Base-by-base conservation (phyloP, 2,329 filamentous ascomycete genomes). In the Talaromyces sp. region DNA sequence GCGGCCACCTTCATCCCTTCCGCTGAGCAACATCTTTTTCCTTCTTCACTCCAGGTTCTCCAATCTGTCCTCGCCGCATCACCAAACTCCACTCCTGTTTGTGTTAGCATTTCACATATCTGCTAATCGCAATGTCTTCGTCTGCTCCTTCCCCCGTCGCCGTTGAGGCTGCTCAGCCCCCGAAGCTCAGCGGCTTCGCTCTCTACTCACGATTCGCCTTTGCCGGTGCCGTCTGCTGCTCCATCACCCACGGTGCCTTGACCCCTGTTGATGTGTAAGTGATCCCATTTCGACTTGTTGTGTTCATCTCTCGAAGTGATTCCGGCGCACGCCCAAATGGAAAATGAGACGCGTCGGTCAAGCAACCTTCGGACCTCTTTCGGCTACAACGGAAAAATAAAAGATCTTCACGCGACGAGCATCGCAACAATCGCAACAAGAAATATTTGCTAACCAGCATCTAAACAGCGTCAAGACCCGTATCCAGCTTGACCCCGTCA, bases 181-280 rank as follows among this genome's bases (percentile, higher is more conserved):
- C 77, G 68, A 82, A 85, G 77, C 82, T 86, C 67, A 81, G 77
- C 68, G 86, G 87, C 65, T 54, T 92, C 68, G 82, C 78, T 63
- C 90, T 99, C 71, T 98, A 98, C 88, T 90, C 91, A 72, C 87
- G 91, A 81, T 97, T 97, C 83, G 93, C 95, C 81, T 89, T 99
- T 73, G 93, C 95, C 73, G 95, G 95, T 82, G 95, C 95, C 72
- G 83, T 98, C 84, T 97, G 95, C 88, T 99, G 95, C 82, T 95
- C 93, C 71, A 83, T 98, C 82, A 99, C 95, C 76, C 95, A 99
- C 86, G 95, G 93, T 80, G 89, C 85, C 75, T 88, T 98, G 73
- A 99, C 95, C 70, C 95, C 95, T 75, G 92, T 99, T 80, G 95
- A 99, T 90, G 95, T 99, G 93, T 98, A 95, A 80, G 93, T 90